A percentile compares a stretch with the other conserved stretches of the same genome.
Conservation (phyloP, 1,284 basidiomycete species). For the Ganoderma sinense region DNA sequence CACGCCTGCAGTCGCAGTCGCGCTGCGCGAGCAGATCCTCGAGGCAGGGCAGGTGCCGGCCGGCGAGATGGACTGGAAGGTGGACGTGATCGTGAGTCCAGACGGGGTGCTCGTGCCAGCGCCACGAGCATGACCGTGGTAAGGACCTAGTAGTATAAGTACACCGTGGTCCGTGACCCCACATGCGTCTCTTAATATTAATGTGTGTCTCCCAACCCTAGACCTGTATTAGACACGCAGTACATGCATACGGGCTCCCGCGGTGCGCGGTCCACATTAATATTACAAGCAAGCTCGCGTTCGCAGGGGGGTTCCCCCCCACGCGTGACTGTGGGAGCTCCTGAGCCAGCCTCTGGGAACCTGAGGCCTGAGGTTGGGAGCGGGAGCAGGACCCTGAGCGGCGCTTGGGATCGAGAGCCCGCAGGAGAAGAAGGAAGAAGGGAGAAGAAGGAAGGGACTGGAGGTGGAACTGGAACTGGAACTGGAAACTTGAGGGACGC, state of each 20-base stretch:
- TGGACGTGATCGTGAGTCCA: conserved; percentile 71
- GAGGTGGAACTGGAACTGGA: too few relatives aligned
- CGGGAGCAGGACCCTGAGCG: not conserved
- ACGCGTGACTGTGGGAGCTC: not conserved
- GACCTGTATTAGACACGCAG: not conserved
- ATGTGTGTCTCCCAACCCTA: not conserved
- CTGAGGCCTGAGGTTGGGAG: not conserved
- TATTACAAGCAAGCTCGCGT: too few relatives aligned
- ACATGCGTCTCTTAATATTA: not conserved
- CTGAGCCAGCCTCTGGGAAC: not conserved
- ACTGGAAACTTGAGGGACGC: not conserved
- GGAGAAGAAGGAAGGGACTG: not conserved
- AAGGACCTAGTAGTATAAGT: too few relatives aligned
- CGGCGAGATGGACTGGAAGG: conserved; percentile 68
- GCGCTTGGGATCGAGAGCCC: not conserved
- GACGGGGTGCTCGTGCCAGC: conserved; percentile 43
- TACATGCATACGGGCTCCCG: not conserved
- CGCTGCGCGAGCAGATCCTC: conserved; percentile 72
- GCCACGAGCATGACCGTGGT: not conserved
- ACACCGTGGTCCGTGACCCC: not conserved
- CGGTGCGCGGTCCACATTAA: not conserved
- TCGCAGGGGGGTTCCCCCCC: not conserved
- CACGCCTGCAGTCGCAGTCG: conserved; percentile 59
- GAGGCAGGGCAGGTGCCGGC: conserved; percentile 62
- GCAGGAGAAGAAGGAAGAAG: not conserved